Percentiles rank a stretch among this genome's conserved stretches.
Evolutionary conservation across 768 basidiomycete genomes (phyloP).

Genomic region (Pleurotus sapidus): DNA sequence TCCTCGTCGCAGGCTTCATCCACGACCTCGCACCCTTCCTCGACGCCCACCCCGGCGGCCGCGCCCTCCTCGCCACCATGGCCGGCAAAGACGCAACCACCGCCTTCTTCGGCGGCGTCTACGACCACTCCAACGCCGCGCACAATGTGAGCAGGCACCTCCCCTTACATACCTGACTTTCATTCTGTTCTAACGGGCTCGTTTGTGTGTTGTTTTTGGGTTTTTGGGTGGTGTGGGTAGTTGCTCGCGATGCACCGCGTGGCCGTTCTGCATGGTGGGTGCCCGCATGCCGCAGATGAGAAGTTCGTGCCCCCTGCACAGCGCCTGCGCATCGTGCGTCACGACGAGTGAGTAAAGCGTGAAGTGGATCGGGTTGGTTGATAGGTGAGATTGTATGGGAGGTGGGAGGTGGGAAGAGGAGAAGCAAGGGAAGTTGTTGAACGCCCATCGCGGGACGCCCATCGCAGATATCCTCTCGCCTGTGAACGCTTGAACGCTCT

Average conservation of each 20-base stretch:
- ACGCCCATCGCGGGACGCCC: too few species aligned
- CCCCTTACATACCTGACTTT: too few species aligned
- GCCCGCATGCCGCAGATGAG: conserved; percentile 40
- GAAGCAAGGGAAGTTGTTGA: too few species aligned
- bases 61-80: conserved; percentile 74
- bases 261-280: conserved; percentile 51
- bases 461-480: too few species aligned
- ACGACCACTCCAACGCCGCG: conserved; percentile 84
- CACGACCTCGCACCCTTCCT: conserved; percentile 83
- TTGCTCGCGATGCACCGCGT: conserved; percentile 61
- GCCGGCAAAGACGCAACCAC: conserved; percentile 91
- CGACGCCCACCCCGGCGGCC: conserved; percentile 91
- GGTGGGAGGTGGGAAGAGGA: too few species aligned
- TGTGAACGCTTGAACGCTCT: too few species aligned
- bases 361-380: not conserved
- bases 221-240: not conserved
- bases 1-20: conserved; percentile 88
- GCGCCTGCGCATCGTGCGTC: conserved; percentile 11
- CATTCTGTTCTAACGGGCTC: too few species aligned
- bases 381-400: too few species aligned
- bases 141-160: conserved; percentile 81
- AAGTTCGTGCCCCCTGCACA: conserved; percentile 51
- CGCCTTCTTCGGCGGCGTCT: conserved; percentile 90
- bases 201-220: too few species aligned
- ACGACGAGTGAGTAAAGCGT: conserved; percentile 11